A percentile compares a stretch with the other conserved stretches of the same genome.
These are phyloP conservation scores for Colletotrichum cuscutae DNA, from an alignment of 2,329 filamentous ascomycete genomes.

Conservation along the genomic window DNA sequence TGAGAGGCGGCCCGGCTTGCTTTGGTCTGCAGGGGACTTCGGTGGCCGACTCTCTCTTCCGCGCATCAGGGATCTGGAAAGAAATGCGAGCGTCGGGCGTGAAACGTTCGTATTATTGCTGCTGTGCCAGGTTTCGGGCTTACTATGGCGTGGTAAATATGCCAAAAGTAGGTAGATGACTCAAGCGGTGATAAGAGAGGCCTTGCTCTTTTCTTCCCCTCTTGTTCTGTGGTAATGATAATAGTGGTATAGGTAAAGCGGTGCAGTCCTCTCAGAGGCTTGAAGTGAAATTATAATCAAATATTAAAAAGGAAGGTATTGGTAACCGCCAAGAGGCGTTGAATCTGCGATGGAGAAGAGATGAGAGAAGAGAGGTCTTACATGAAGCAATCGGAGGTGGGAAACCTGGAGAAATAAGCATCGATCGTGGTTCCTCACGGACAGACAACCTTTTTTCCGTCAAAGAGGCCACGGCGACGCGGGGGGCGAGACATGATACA, in stretches of 20 bases:
- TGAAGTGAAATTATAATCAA: slow-evolving; percentile 15
- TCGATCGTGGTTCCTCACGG: slow-evolving; percentile 8
- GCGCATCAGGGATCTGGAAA: background rate
- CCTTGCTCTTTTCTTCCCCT: background rate
- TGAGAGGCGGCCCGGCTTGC: background rate
- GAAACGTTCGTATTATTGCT: slow-evolving; percentile 13
- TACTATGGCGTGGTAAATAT: slow-evolving; percentile 7
- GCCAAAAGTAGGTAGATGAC: background rate
- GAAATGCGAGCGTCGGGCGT: background rate
- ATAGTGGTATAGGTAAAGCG: background rate
- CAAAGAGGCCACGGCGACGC: slow-evolving; percentile 17
- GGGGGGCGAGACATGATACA: slow-evolving; percentile 25
- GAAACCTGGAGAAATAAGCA: slow-evolving; percentile 28
- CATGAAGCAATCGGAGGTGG: background rate
- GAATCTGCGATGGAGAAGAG: background rate
- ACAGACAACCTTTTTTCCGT: background rate
- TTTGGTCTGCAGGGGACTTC: slow-evolving; percentile 7
- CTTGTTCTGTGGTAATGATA: background rate
- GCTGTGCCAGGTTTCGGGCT: background rate
- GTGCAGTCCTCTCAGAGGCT: slow-evolving; percentile 25
- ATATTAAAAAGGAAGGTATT: slow-evolving; percentile 9
- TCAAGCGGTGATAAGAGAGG: background rate
- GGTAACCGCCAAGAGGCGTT: background rate
- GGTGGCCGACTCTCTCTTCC: background rate
- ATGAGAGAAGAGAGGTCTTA: background rate